Percentiles rank a stretch among this genome's conserved stretches.
Conservation (phyloP, 805 yeast genomes). For the Kurtzmaniella fragi region DNA sequence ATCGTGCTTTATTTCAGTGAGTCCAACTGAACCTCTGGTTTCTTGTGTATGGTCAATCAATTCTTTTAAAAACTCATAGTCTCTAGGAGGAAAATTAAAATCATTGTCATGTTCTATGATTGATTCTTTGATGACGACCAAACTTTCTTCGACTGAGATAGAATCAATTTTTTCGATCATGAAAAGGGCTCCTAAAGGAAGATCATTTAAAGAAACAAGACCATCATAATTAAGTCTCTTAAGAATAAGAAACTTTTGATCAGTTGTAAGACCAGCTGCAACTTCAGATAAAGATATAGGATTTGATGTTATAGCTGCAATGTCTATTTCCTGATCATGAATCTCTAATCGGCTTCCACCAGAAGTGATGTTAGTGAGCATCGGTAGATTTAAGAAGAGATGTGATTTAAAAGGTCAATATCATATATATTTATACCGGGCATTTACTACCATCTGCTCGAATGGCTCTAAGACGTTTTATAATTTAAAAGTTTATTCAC, state of each 20-base stretch:
- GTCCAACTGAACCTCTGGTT: too few relatives aligned
- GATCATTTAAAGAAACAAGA: constrained; percentile 20
- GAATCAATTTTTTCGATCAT: constrained; percentile 26
- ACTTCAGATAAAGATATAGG: constrained; percentile 20
- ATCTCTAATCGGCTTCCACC: constrained; percentile 1
- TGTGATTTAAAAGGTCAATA: too few relatives aligned
- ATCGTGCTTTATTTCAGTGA: too few relatives aligned
- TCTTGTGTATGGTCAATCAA: constrained; percentile 8
- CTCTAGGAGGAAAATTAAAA: constrained; percentile 27
- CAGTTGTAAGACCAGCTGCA: constrained; percentile 17
- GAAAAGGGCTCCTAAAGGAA: constrained; percentile 24
- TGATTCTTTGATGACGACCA: constrained; percentile 22
- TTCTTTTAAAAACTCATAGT: constrained; percentile 18
- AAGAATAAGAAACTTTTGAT: constrained; percentile 23
- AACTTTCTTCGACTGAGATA: constrained; percentile 15
- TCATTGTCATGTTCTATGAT: constrained; percentile 26
- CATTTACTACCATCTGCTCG: too few relatives aligned
- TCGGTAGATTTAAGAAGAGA: too few relatives aligned
- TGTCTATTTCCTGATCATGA: constrained; percentile 8
- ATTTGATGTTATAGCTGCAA: constrained; percentile 17
- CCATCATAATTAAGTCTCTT: constrained; percentile 21
- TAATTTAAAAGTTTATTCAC: too few relatives aligned
- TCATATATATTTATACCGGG: too few relatives aligned
- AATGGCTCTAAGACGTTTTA: too few relatives aligned
- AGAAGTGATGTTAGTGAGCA: too few relatives aligned